Percentiles rank a stretch among this genome's conserved stretches.
phyloP scores from a whole-genome alignment of 768 basidiomycete species.

The Lactarius hatsudake region DNA sequence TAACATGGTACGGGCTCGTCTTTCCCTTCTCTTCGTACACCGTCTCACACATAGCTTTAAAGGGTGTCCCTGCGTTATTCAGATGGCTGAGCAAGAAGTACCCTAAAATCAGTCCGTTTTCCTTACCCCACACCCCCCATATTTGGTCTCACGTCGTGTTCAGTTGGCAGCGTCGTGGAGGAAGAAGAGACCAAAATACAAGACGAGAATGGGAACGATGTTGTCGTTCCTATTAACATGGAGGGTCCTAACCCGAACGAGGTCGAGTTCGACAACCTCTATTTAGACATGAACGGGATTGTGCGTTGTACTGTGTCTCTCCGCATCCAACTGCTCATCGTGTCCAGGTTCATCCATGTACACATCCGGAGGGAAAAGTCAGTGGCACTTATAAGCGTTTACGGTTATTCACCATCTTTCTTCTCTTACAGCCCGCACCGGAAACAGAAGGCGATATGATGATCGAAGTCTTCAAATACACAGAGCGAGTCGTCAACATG shows the following conservation, averaged over 20 bases:
- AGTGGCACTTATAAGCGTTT: constrained; percentile 25
- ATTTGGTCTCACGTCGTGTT: constrained; percentile 1
- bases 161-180: constrained; percentile 78
- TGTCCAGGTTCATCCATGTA: constrained; percentile 91
- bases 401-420: not conserved
- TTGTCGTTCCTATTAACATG: constrained; percentile 78
- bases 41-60: not conserved
- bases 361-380: constrained; percentile 96
- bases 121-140: not conserved
- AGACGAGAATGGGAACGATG: constrained; percentile 61
- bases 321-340: constrained; percentile 7
- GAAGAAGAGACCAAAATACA: constrained; percentile 74
- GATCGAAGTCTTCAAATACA: constrained; percentile 95
- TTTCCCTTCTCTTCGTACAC: not conserved
- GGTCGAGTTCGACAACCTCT: constrained; percentile 91
- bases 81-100: constrained; percentile 99
- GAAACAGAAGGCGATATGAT: constrained; percentile 99
- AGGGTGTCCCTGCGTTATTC: constrained; percentile 98
- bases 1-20: constrained; percentile 8
- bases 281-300: constrained; percentile 99
- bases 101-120: constrained; percentile 82
- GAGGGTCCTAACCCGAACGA: constrained; percentile 89
- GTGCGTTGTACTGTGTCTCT: constrained; percentile 46
- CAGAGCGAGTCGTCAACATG: constrained; percentile 97
- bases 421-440: constrained; percentile 69